Percentiles rank a stretch among this genome's conserved stretches.
Conservation (phyloP, 257 asterid species). For the Lycium ferocissimum region DNA sequence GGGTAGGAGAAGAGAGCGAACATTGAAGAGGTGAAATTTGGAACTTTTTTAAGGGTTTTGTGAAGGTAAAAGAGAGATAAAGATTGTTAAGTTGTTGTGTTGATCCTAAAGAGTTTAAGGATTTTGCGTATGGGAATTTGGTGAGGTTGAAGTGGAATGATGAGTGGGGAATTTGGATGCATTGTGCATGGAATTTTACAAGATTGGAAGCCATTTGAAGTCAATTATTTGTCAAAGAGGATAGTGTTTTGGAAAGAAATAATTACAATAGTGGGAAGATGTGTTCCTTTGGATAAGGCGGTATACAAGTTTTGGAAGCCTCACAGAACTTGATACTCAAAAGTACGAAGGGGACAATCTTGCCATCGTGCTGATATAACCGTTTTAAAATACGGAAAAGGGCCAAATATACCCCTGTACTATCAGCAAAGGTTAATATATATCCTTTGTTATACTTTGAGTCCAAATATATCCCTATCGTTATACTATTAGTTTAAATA, state of each 20-base stretch:
- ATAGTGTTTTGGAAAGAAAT: neutral
- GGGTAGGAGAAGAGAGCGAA: slow-evolving; percentile 62
- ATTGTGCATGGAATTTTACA: slow-evolving; percentile 41
- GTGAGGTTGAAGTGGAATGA: slow-evolving; percentile 35
- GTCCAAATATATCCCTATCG: too few relatives aligned
- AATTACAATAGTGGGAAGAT: neutral
- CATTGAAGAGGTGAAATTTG: slow-evolving; percentile 41
- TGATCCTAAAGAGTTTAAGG: slow-evolving; percentile 24
- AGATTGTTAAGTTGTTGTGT: slow-evolving; percentile 24
- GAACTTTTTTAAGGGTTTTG: slow-evolving; percentile 32
- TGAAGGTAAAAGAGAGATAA: slow-evolving; percentile 33
- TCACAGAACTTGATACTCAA: neutral
- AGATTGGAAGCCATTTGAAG: slow-evolving; percentile 52
- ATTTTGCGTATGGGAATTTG: slow-evolving; percentile 26
- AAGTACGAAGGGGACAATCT: too few relatives aligned
- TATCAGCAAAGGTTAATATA: too few relatives aligned
- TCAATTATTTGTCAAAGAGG: neutral
- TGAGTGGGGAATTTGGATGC: slow-evolving; percentile 38
- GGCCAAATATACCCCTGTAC: too few relatives aligned
- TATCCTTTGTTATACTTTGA: too few relatives aligned
- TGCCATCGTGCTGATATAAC: too few relatives aligned
- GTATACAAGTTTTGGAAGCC: neutral
- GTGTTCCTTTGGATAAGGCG: neutral
- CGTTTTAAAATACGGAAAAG: too few relatives aligned
- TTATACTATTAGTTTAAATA: too few relatives aligned